phyloP scores from a whole-genome alignment of 2,329 filamentous ascomycete species.

The Clonostachys rosea region DNA sequence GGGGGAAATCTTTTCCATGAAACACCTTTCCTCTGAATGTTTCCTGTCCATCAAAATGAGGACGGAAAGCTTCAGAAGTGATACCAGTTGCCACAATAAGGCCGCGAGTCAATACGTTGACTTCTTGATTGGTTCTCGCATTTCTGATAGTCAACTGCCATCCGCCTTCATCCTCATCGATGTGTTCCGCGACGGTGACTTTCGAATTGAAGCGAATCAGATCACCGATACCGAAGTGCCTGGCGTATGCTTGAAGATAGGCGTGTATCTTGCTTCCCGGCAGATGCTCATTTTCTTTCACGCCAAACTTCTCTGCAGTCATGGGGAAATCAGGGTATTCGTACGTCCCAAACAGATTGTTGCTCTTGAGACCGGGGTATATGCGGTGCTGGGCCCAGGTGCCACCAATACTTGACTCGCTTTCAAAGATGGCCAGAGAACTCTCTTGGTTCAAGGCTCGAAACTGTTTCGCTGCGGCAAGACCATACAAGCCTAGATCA shows the following conservation, averaged over 20 bases:
- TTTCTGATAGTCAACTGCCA: slow-evolving; percentile 6
- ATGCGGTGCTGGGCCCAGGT: slow-evolving; percentile 65
- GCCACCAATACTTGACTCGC: slow-evolving; percentile 41
- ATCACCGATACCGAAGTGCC: slow-evolving; percentile 36
- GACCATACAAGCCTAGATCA: slow-evolving; percentile 1
- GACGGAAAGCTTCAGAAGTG: slow-evolving; percentile 37
- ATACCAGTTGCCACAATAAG: slow-evolving; percentile 46
- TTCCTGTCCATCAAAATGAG: slow-evolving; percentile 26
- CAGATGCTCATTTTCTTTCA: slow-evolving; percentile 40
- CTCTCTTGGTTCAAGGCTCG: not conserved
- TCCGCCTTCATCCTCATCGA: slow-evolving; percentile 10
- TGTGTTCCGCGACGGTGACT: slow-evolving; percentile 27
- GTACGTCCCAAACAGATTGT: slow-evolving; percentile 70
- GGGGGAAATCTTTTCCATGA: slow-evolving; percentile 26
- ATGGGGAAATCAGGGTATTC: slow-evolving; percentile 74
- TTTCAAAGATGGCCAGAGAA: not conserved
- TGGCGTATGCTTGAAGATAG: slow-evolving; percentile 35
- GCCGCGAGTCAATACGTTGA: slow-evolving; percentile 20
- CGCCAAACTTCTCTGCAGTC: slow-evolving; percentile 44
- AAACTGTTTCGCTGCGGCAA: slow-evolving; percentile 1
- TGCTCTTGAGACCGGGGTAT: slow-evolving; percentile 66
- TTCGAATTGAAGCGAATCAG: slow-evolving; percentile 28
- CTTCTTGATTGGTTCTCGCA: not conserved
- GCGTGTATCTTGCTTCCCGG: slow-evolving; percentile 38
- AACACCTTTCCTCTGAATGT: slow-evolving; percentile 31